Conservation (phyloP, 2,329 filamentous ascomycete genomes). For the Lasiodiplodia sp. region DNA sequence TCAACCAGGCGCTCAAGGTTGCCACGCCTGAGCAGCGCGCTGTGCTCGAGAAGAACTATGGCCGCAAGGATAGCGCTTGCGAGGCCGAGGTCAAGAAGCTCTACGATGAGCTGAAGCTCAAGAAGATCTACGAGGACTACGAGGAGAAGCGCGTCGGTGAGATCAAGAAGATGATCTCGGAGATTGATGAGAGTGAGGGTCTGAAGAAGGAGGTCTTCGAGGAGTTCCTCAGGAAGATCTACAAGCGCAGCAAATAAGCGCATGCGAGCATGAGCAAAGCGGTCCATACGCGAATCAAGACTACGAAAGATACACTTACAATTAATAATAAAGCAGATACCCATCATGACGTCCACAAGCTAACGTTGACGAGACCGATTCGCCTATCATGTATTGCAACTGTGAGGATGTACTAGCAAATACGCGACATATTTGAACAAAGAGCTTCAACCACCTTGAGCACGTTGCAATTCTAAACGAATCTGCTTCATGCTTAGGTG, state of each 20-base stretch:
- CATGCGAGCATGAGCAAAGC: background rate
- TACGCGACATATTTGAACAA: too few relatives aligned
- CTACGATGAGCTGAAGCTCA: conserved; percentile 83
- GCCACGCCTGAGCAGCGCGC: conserved; percentile 85
- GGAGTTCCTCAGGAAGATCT: conserved; percentile 92
- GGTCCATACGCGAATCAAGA: background rate
- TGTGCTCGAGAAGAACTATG: conserved; percentile 91
- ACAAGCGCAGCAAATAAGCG: conserved; percentile 90
- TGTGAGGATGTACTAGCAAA: background rate
- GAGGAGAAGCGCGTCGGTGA: conserved; percentile 88
- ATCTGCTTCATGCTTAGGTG: too few relatives aligned
- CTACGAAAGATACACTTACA: background rate
- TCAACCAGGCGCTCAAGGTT: conserved; percentile 89
- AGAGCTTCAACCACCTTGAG: too few relatives aligned
- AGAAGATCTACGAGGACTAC: conserved; percentile 84
- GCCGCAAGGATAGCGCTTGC: conserved; percentile 82
- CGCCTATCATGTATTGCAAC: too few relatives aligned
- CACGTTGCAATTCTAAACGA: too few relatives aligned
- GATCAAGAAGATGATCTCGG: conserved; percentile 75
- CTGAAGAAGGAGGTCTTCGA: conserved; percentile 92
- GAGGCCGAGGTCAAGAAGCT: conserved; percentile 89
- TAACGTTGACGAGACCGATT: background rate
- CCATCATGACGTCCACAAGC: background rate
- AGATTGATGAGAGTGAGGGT: conserved; percentile 84
- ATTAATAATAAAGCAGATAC: conserved; percentile 30